Base-by-base conservation (phyloP, 192 early-diverging fungal genomes). In the Paraglomus brasilianum region DNA sequence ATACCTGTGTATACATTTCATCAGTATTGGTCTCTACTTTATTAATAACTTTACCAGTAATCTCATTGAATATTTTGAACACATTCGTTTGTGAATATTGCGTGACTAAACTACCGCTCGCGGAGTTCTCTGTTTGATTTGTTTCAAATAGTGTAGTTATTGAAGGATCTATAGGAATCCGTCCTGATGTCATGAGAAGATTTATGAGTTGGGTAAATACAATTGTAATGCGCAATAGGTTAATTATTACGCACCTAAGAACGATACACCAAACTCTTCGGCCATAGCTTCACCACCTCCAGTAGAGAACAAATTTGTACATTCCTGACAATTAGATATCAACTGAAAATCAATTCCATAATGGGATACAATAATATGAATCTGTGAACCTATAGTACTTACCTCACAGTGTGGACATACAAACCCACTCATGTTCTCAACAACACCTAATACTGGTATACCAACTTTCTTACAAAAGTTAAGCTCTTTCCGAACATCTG, bases 391-490 rank as follows among this genome's bases (percentile, higher is more conserved):
- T n/a, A n/a, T 1, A 52, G n/a, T 8, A 80, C 80, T 67, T 79
- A 82, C 85, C 56, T 84, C 75, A 75, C 91, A 92, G 44, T 91
- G 89, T 22, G 89, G 91, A 65, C 96, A 98, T 8, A 97, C 86
- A 77, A 92, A 98, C 4, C 95, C 96, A 75, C 89, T 92, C 96
- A 98, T 96, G 67, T 97, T 97, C 73, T 98, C 96, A 21, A 98
- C 79, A 15, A 98, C 83, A 5, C 96, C 96, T 0, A 97, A 81
- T 55, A 98, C 83, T 5, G 88, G 88, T 55, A 98, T 57, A 10
- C 86, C 85, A 17, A 95, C 92, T 69, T 95, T 94, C 15, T 77
- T 72, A 75, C 96, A 98, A 77, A 98, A 98, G 74, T 86, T 92
- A 45, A 97, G 80, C 67, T 98, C 95, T 74, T 96, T 96, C 56